Base-by-base conservation (phyloP, 2,329 filamentous ascomycete species). In the Teratosphaeria gauchensis region DNA sequence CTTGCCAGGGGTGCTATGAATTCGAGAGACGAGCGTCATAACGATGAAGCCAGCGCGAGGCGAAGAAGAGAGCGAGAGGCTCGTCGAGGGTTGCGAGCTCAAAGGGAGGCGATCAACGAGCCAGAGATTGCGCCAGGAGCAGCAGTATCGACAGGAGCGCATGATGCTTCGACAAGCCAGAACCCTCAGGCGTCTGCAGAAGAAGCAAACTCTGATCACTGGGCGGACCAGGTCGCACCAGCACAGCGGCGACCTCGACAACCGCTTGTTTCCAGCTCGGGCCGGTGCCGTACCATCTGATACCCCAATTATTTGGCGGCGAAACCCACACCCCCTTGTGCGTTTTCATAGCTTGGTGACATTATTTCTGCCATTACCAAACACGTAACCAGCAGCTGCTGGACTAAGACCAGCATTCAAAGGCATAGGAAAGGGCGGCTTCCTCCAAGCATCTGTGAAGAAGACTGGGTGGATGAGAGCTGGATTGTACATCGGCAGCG, bases 381-480 rank as follows among this genome's bases (percentile, higher is more conserved):
- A 71, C 33, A 73, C 65, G 58, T 79, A 79, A 1, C 77, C 77
- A 31, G 71, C 74, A 9, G 77, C 76, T 2, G 75, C 76, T 4
- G 77, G 77, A 64, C 66, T 77, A 61, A 72, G 71, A 1, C 69
- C 71, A 24, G 71, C 69, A 51, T 71, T 71, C 16, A 71, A 63
- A 12, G 73, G 74, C 59, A 77, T 65, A 0, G 75, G 69, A 24
- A 79, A 75, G 4, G 84, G 80, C 2, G 81, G 78, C 65, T 80
- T 82, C 59, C 80, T 81, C 55, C 89, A 74, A 56, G 79, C 78
- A 32, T 82, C 77, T 0, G 87, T 88, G 74, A 91, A 90, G 74
- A 92, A 92, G 1, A 90, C 88, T 0, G 88, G 88, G 64, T 92
- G 88, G 30, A 82, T 76, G 46, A 77, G 78, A 1, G 87, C 83